Conservation (phyloP, 257 asterid species). For the Misopates orontium region DNA sequence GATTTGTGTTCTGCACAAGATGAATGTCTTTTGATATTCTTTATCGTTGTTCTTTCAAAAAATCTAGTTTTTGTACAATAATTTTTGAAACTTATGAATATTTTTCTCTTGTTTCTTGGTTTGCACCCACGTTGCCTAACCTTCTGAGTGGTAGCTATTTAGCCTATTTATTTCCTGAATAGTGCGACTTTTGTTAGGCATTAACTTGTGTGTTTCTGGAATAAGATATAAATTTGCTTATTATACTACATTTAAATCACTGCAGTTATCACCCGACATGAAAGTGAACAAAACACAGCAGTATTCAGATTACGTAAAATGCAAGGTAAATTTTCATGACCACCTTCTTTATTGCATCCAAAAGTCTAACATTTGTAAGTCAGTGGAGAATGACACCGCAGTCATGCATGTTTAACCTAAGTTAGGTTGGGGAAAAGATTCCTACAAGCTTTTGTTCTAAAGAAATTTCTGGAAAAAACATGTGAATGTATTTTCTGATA, state of each 20-base stretch:
- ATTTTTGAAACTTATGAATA: background rate
- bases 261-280: slow-evolving; percentile 46
- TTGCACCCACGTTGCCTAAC: background rate
- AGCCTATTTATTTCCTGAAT: background rate
- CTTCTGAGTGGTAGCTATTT: background rate
- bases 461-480: background rate
- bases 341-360: background rate
- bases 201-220: slow-evolving; percentile 2
- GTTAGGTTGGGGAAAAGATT: background rate
- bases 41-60: no score
- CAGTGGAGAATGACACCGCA: background rate
- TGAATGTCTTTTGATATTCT: no score
- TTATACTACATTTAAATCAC: background rate
- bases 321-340: slow-evolving; percentile 39
- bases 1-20: background rate
- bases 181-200: background rate
- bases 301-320: slow-evolving; percentile 26
- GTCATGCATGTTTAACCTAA: background rate
- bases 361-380: background rate
- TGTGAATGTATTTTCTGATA: slow-evolving; percentile 3
- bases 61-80: no score
- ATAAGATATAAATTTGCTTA: background rate
- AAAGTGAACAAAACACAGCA: slow-evolving; percentile 22
- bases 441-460: background rate
- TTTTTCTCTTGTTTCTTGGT: background rate